Conservation (phyloP, 1,284 basidiomycete species). For the Ustilago tritici region DNA sequence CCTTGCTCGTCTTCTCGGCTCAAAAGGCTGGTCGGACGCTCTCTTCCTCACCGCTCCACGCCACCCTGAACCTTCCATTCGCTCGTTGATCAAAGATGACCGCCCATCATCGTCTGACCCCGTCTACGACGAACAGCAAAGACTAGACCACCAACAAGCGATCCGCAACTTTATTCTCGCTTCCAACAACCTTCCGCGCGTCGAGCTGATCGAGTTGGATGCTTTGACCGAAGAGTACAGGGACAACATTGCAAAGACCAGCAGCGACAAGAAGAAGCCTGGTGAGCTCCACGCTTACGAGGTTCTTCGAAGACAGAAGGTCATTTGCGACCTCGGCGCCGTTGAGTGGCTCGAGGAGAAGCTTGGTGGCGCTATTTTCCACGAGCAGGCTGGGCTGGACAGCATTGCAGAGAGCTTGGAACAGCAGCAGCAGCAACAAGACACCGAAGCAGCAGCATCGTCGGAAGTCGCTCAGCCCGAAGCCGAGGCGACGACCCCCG, state of each 20-base stretch:
- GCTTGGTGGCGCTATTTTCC: constrained; percentile 65
- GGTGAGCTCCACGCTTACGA: constrained; percentile 69
- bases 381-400: constrained; percentile 45
- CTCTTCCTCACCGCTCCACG: constrained; percentile 68
- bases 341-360: constrained; percentile 69
- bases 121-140: constrained; percentile 56
- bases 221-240: constrained; percentile 56
- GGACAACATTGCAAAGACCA: constrained; percentile 49
- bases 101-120: constrained; percentile 62
- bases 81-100: constrained; percentile 32
- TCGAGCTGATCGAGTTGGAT: constrained; percentile 63
- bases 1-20: constrained; percentile 54
- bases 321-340: constrained; percentile 68
- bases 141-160: constrained; percentile 46
- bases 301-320: constrained; percentile 59
- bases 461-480: constrained; percentile 4
- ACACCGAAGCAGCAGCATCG: neutral
- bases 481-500: constrained; percentile 6
- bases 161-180: constrained; percentile 62
- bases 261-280: constrained; percentile 64
- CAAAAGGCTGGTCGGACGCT: constrained; percentile 62
- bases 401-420: constrained; percentile 8
- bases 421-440: constrained; percentile 21
- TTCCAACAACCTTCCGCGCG: constrained; percentile 58
- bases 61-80: constrained; percentile 42